Evolutionary conservation across 441 rosid species (phyloP), one percentile per base, ranked within the genome.

Genomic region (Theobroma grandiflorum): DNA sequence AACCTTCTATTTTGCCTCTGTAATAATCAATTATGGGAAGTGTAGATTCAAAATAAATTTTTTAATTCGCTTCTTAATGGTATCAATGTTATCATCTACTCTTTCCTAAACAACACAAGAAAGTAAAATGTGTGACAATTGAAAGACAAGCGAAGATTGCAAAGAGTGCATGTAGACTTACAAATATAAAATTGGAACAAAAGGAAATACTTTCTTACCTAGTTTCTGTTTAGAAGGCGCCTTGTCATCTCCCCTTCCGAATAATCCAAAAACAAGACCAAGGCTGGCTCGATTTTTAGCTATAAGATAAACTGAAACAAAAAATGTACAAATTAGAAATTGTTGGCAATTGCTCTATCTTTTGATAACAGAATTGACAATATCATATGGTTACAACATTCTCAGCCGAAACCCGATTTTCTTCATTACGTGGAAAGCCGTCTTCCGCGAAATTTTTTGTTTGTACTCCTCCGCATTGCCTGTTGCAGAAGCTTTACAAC

Each of bases 381-480:
- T 4, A 7, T 40, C 35, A 18, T 47, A 55, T 67, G 77, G 88
- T 75, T 77, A 89, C 90, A 81, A 82, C 89, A 71, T 88, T 85
- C 65, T 88, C 91, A 72, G 88, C 89, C 4, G 87, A 88, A 50
- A 84, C 78, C 8, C 87, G 83, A 84, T 90, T 90, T 77, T 88
- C 91, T 81, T 92, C 85, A 77, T 85, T 86, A 15, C 90, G 89
- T 49, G 93, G 93, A 78, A 92, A 90, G 53, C 91, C 94, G 78
- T 89, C 94, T 47, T n/a, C 88, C 82, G 61, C 89, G 83, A 76
- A 87, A 89, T 37, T 85, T 87, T 76, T 89, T 87, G 79, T 82
- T 88, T 76, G 84, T 74, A 1, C 85, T 89, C 72, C 74, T 83
- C 74, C 78, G 72, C 84, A 90, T 89, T 22, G 89, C 91, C 83